Percentiles rank a stretch among this genome's conserved stretches.
Evolutionary conservation across 2,329 filamentous ascomycete genomes (phyloP).

Genomic region (Celoporthe dispersa): DNA sequence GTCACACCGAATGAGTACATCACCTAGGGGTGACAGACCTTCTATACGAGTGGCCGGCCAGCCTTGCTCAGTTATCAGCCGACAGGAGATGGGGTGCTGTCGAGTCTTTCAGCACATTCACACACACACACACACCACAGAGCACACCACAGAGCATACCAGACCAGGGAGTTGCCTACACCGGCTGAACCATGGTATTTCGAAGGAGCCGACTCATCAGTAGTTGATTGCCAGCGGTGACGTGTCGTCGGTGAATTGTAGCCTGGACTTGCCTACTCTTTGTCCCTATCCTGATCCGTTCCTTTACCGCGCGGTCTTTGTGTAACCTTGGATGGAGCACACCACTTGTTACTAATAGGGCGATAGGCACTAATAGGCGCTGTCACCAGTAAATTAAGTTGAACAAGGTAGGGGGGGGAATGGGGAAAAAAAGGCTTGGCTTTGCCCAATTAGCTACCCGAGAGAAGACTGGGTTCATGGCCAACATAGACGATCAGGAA

Average conservation of each 20-base stretch:
- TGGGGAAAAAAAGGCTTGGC: neutral
- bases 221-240: neutral
- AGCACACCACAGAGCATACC: neutral
- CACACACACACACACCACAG: neutral
- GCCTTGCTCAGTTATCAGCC: neutral
- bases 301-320: neutral
- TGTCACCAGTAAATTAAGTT: neutral
- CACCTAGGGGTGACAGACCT: neutral
- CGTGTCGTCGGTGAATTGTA: neutral
- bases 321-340: neutral
- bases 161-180: neutral
- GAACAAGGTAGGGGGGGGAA: neutral
- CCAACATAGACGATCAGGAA: neutral
- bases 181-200: neutral
- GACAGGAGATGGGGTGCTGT: neutral
- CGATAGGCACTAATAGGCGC: neutral
- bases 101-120: neutral
- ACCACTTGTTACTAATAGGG: neutral
- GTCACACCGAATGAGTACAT: neutral
- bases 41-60: too few species aligned
- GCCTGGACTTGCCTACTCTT: neutral
- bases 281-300: neutral
- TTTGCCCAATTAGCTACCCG: neutral
- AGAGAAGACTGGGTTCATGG: neutral
- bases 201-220: neutral